Conservation (phyloP, 1,139 yeast genomes). For the Debaryomyces sp. region DNA sequence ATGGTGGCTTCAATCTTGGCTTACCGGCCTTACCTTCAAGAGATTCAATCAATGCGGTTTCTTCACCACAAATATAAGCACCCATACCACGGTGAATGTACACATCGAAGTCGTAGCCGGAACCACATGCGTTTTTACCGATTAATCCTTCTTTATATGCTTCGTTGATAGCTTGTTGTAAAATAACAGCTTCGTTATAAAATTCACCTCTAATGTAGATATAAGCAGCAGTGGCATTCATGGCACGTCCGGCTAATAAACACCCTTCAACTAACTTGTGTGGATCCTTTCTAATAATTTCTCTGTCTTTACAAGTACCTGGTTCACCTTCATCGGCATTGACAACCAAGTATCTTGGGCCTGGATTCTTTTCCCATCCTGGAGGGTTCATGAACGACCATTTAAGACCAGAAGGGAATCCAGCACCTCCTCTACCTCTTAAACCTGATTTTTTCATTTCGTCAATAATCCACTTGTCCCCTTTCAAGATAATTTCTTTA, state of each 20-base stretch:
- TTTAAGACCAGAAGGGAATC: slow-evolving; percentile 86
- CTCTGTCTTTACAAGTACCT: slow-evolving; percentile 90
- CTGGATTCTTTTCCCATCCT: slow-evolving; percentile 86
- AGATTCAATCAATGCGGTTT: slow-evolving; percentile 84
- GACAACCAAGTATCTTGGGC: slow-evolving; percentile 84
- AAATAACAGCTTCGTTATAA: slow-evolving; percentile 70
- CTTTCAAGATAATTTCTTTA: slow-evolving; percentile 78
- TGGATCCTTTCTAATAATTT: slow-evolving; percentile 86
- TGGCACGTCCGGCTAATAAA: slow-evolving; percentile 82
- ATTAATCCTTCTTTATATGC: slow-evolving; percentile 79
- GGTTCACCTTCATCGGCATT: slow-evolving; percentile 96
- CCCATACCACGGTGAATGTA: slow-evolving; percentile 90
- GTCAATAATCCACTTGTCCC: slow-evolving; percentile 85
- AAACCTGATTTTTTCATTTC: slow-evolving; percentile 83
- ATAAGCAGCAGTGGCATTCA: slow-evolving; percentile 92
- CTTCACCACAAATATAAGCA: slow-evolving; percentile 90
- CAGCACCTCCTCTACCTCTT: slow-evolving; percentile 94
- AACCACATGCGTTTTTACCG: slow-evolving; percentile 84
- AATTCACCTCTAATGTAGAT: slow-evolving; percentile 89
- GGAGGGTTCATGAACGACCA: slow-evolving; percentile 96
- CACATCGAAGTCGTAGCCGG: slow-evolving; percentile 81
- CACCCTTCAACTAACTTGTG: slow-evolving; percentile 90
- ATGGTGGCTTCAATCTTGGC: slow-evolving; percentile 91
- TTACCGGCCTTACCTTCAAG: slow-evolving; percentile 91
- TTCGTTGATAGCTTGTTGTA: slow-evolving; percentile 82